Percentiles rank a stretch among this genome's conserved stretches.
These are phyloP conservation scores for Phytophthora fragariae DNA, from an alignment of 352 stramenopile genomes.

Conservation along the genomic window DNA sequence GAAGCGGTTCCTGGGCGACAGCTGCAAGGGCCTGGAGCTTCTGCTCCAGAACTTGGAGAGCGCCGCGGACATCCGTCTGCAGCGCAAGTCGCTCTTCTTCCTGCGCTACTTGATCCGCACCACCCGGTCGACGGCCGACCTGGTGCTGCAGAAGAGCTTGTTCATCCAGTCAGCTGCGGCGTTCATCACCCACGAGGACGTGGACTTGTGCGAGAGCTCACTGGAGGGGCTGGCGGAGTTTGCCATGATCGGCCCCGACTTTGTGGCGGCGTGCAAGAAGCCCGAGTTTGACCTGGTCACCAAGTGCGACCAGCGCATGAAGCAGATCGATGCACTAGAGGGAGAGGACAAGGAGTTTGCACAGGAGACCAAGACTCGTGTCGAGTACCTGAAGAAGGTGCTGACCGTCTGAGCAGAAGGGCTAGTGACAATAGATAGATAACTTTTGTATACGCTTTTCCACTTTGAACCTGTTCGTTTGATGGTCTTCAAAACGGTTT, in stretches of 20 bases:
- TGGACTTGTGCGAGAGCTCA: conserved; percentile 82
- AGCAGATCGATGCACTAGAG: conserved; percentile 65
- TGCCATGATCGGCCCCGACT: conserved; percentile 63
- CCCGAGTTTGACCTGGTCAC: conserved; percentile 52
- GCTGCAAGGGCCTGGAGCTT: conserved; percentile 65
- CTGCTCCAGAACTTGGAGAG: conserved; percentile 62
- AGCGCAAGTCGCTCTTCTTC: conserved; percentile 88
- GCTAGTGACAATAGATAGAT: conserved; percentile 31
- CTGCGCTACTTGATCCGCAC: conserved; percentile 82
- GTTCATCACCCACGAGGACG: conserved; percentile 74
- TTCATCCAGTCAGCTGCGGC: conserved; percentile 54
- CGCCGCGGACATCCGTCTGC: conserved; percentile 67
- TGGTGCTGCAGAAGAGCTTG: conserved; percentile 50
- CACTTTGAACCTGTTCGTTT: background rate
- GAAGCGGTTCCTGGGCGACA: conserved; percentile 61
- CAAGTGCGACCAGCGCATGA: conserved; percentile 62
- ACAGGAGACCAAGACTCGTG: conserved; percentile 68
- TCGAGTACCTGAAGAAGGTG: conserved; percentile 59
- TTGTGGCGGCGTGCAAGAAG: conserved; percentile 63
- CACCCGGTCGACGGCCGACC: conserved; percentile 56
- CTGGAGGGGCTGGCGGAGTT: conserved; percentile 81
- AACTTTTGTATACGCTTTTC: conserved; percentile 37
- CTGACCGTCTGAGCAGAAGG: conserved; percentile 31
- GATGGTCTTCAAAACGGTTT: background rate
- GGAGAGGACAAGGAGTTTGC: conserved; percentile 77